phyloP scores from a whole-genome alignment of 768 basidiomycete genomes.

The Pulveroboletus sp. region DNA sequence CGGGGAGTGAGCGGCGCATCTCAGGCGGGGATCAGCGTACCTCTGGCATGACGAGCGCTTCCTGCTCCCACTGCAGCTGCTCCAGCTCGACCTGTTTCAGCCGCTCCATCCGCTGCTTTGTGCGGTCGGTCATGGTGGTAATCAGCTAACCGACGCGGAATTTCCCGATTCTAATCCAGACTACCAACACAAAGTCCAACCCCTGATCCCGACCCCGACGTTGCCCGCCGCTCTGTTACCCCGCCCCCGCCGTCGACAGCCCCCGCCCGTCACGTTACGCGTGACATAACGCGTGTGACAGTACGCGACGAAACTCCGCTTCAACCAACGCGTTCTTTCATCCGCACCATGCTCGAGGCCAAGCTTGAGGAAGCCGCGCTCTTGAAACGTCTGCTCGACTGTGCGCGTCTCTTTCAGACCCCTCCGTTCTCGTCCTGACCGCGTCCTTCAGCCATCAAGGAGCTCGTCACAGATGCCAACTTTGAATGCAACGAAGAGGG shows the following conservation, averaged over 20 bases:
- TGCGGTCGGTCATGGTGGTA: conserved; percentile 37
- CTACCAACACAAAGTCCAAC: no score
- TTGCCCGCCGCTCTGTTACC: no score
- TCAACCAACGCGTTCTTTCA: conserved; percentile 31
- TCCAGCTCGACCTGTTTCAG: conserved; percentile 50
- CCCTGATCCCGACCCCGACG: no score
- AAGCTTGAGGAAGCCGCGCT: conserved; percentile 82
- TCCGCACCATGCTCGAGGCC: conserved; percentile 76
- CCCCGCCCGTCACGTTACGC: conserved; percentile 16
- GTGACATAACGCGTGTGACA: conserved; percentile 30
- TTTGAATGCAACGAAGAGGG: conserved; percentile 97
- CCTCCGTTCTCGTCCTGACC: neutral
- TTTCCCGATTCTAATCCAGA: conserved; percentile 11
- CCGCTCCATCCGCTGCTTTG: conserved; percentile 44
- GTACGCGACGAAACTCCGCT: conserved; percentile 32
- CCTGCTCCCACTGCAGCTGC: conserved; percentile 49
- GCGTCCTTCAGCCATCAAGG: conserved; percentile 76
- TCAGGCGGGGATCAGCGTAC: conserved; percentile 28
- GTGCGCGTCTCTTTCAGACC: conserved; percentile 41
- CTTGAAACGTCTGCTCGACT: conserved; percentile 90
- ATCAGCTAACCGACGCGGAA: conserved; percentile 15
- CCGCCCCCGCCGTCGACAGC: neutral
- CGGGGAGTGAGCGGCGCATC: neutral
- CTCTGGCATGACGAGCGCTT: conserved; percentile 57
- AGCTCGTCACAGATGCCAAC: conserved; percentile 95